Conservation (phyloP, 176 grass and related monocot species). For the Aegilops tauschii region DNA sequence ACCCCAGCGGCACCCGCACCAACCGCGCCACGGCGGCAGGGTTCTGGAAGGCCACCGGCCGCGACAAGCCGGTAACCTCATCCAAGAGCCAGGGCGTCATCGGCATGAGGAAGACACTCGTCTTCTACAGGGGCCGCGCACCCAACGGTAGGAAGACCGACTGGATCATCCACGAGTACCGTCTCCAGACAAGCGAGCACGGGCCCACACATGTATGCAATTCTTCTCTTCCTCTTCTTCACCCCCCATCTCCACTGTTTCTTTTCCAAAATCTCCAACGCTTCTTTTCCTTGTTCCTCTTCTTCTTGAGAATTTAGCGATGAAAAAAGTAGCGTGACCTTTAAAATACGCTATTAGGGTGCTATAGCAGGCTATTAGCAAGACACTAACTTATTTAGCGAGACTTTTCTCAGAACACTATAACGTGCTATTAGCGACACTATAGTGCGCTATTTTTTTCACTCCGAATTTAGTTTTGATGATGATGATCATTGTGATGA, state of each 20-base stretch:
- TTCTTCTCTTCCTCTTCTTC: not conserved
- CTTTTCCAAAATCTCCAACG: too few species aligned
- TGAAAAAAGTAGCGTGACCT: too few species aligned
- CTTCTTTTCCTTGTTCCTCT: too few species aligned
- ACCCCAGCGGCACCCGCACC: slow-evolving; percentile 74
- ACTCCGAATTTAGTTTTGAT: too few species aligned
- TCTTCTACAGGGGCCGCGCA: slow-evolving; percentile 70
- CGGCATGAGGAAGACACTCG: slow-evolving; percentile 86
- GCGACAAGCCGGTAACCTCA: slow-evolving; percentile 77
- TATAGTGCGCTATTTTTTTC: too few species aligned
- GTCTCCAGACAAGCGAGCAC: slow-evolving; percentile 16
- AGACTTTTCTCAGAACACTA: too few species aligned
- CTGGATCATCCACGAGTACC: slow-evolving; percentile 10
- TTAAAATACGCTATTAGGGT: too few species aligned
- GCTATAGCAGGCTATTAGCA: too few species aligned
- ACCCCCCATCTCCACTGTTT: too few species aligned
- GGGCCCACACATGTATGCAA: not conserved
- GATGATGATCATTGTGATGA: not conserved
- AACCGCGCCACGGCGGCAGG: slow-evolving; percentile 73
- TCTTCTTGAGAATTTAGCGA: too few species aligned
- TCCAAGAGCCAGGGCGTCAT: slow-evolving; percentile 30
- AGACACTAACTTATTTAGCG: too few species aligned
- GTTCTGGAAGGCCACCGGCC: slow-evolving; percentile 92
- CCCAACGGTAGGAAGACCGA: slow-evolving; percentile 41
- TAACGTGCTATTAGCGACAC: too few species aligned